Base-by-base conservation (phyloP, 1,139 yeast genomes). In the Waltiozyma sp. region DNA sequence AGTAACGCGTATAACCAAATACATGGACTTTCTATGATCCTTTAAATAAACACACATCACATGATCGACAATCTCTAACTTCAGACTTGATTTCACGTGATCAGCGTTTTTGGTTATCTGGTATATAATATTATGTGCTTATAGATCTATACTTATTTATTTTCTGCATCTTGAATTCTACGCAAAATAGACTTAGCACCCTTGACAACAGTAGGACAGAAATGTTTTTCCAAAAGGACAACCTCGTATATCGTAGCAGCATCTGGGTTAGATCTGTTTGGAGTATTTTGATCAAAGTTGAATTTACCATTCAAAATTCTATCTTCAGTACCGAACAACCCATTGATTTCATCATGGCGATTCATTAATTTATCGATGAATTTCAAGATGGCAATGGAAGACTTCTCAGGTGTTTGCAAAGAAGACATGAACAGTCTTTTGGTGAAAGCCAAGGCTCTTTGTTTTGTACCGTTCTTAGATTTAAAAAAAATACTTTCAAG, bases 201-300 rank as follows among this genome's bases (percentile, higher is more conserved):
- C 53, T 70, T 68, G 8, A 77, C 70, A n/a, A 88, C 86, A 54
- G 74, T 66, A 2, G 94, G 93, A 50, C 87, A 75, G 59, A 84
- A 91, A 61, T 91, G 97, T 48, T 79, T 76, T 47, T 81, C 82
- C 47, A 91, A 66, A 41, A 89, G 62, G 3, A 80, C 80, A 43
- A 79, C 77, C 58, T 91, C 97, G 95, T 96, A 91, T 40, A 89
- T 65, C 0, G 88, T 82, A 1, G 96, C 94, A 14, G 93, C 93
- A 41, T 81, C 89, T 3, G 95, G 75, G 56, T 89, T 88, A 52
- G 84, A 69, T 60, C 93, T 76, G 52, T 83, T 87, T 10, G 87
- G 76, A 40, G 76, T 80, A 39, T 73, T 73, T 26, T 76, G 72
- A 43, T 80, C 87, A 52, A 80, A 70, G 33, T 79, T 76, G 56